These are phyloP conservation scores for Scheffersomyces lignosus DNA, from an alignment of 805 yeast species.

Conservation along the genomic window DNA sequence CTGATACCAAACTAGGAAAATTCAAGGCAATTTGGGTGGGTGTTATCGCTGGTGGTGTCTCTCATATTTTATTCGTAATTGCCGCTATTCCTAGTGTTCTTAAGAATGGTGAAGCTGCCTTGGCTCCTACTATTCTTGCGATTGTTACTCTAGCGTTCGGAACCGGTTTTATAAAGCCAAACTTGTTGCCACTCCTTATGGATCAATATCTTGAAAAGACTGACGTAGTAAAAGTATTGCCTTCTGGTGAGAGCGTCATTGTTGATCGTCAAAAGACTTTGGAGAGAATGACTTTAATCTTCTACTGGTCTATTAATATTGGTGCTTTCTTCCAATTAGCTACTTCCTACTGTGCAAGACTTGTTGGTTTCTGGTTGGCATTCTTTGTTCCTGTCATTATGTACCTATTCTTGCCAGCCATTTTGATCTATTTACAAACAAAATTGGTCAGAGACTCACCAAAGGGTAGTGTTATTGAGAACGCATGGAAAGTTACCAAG, in stretches of 20 bases:
- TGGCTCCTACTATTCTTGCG: constrained; percentile 44
- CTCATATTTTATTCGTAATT: constrained; percentile 49
- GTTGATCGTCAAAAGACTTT: constrained; percentile 46
- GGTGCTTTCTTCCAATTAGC: constrained; percentile 56
- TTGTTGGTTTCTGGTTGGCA: constrained; percentile 56
- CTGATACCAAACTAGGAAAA: constrained; percentile 50
- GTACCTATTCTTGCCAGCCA: constrained; percentile 30
- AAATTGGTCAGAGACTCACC: constrained; percentile 33
- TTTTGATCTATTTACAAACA: constrained; percentile 25
- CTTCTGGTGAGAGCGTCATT: constrained; percentile 66
- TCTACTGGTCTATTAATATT: constrained; percentile 56
- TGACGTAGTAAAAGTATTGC: constrained; percentile 57
- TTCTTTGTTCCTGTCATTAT: constrained; percentile 45
- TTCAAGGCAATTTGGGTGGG: constrained; percentile 52
- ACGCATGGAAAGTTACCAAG: constrained; percentile 39
- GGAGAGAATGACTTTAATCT: constrained; percentile 43
- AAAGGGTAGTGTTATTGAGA: constrained; percentile 48
- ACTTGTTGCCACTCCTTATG: constrained; percentile 47
- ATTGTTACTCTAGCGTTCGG: constrained; percentile 43
- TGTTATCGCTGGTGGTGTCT: constrained; percentile 44
- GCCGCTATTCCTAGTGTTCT: constrained; percentile 48
- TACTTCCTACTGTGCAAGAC: constrained; percentile 51
- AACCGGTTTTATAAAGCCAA: constrained; percentile 57
- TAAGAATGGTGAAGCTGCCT: constrained; percentile 26
- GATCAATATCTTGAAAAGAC: constrained; percentile 56